Evolutionary conservation across 208 protist species (phyloP), one percentile per base, ranked within the genome.

Genomic region (Leishmania braziliensis): DNA sequence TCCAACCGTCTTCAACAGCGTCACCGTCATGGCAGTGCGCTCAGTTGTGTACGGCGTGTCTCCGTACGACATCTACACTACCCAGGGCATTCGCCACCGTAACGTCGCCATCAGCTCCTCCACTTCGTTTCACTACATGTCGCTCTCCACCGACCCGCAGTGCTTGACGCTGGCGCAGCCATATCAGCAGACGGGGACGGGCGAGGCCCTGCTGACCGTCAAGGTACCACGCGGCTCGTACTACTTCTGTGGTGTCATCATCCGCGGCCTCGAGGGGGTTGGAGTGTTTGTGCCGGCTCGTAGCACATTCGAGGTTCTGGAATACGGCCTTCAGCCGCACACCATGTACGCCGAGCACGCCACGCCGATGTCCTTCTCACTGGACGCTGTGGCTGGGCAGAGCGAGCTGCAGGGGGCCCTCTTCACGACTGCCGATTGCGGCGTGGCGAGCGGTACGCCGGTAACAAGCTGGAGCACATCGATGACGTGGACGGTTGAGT

Each of bases 281-380:
- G 86, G 84, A 75, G 79, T 90, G 16, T 96, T 88, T 70, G 81
- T 93, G 65, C 92, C 92, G 4, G 86, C 89, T 26, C 39, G 39
- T 8, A 85, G 75, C 29, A 53, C 20, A 0, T 82, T 96, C 51
- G 56, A 56, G 23, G 88, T 96, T 0, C 29, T 50, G 36, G 90
- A 94, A 82, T 96, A 94, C 70, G 89, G 88, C 54, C 65, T 96
- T 46, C 86, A 91, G 75, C 92, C 92, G 48, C 88, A 89, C 65
- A 88, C 79, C 2, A 83, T 96, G 82, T 96, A 96, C 83, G 54
- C 84, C 0, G 73, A 70, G 36, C 29, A 78, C n/a, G 60, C 81
- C 56, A 96, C 92, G 0, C 75, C 46, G 39, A 92, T 94, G 86
- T 88, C 46, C 0, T 83, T 92, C 36, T 86, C 90, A 39, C 80